Evolutionary conservation across 495 filamentous ascomycete genomes (phyloP).

Genomic region (Annulohypoxylon moriforme): DNA sequence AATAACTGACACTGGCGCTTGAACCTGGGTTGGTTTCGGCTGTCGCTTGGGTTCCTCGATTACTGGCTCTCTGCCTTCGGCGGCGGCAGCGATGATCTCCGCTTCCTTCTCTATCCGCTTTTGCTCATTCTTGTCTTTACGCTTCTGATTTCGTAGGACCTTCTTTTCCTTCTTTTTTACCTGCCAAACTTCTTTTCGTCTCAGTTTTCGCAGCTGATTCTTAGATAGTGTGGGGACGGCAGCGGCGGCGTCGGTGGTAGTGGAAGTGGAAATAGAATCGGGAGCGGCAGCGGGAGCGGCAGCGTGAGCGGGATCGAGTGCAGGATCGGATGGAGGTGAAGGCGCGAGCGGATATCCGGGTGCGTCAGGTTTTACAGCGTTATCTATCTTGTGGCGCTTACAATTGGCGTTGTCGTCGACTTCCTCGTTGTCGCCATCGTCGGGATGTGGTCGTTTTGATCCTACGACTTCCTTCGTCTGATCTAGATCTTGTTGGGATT

Average conservation of each 20-base stretch:
- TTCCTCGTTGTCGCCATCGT: constrained; percentile 7
- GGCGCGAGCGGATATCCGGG: background rate
- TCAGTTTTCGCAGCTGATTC: constrained; percentile 60
- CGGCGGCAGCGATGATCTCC: constrained; percentile 56
- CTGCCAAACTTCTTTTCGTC: background rate
- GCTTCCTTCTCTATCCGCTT: constrained; percentile 57
- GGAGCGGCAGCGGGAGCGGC: no score
- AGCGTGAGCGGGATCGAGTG: background rate
- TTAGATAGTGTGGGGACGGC: constrained; percentile 68
- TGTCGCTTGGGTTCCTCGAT: constrained; percentile 42
- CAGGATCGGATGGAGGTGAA: background rate
- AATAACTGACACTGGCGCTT: constrained; percentile 78
- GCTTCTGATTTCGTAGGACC: constrained; percentile 76
- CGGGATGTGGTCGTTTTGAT: constrained; percentile 20
- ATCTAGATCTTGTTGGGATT: background rate
- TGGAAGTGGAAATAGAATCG: background rate
- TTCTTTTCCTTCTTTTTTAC: constrained; percentile 62
- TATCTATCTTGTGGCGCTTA: constrained; percentile 6
- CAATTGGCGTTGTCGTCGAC: constrained; percentile 1
- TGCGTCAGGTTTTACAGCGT: constrained; percentile 23
- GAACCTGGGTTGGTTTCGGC: constrained; percentile 56
- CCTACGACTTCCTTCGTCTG: background rate
- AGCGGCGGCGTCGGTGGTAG: background rate
- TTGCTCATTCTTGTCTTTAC: constrained; percentile 69
- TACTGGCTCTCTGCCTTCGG: constrained; percentile 53